Evolutionary conservation across 768 basidiomycete species (phyloP).

Genomic region (Pleurotus tuoliensis): DNA sequence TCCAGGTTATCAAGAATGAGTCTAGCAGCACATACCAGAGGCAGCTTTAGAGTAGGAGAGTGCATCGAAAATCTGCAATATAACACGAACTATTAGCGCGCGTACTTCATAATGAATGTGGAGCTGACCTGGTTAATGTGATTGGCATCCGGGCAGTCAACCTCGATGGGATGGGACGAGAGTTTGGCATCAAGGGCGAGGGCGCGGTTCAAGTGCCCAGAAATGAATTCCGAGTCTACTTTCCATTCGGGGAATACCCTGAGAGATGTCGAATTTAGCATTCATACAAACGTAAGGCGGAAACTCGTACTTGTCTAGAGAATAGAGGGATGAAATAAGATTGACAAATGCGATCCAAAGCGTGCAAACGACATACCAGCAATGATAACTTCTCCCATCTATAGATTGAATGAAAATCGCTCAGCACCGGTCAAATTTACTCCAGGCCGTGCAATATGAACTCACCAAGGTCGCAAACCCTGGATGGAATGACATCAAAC

Average conservation of each 20-base stretch:
- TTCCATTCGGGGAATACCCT: conserved; percentile 86
- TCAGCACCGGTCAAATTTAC: neutral
- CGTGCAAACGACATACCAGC: conserved; percentile 43
- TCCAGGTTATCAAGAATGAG: neutral
- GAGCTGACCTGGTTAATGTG: conserved; percentile 65
- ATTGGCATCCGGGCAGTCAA: conserved; percentile 83
- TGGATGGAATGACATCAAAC: conserved; percentile 18
- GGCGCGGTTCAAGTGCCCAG: conserved; percentile 71
- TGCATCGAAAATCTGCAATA: conserved; percentile 76
- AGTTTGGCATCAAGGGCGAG: conserved; percentile 78
- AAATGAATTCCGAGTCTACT: conserved; percentile 77
- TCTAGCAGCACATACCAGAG: conserved; percentile 43
- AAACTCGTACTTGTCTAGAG: conserved; percentile 48
- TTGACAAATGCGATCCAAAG: neutral
- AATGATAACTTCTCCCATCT: conserved; percentile 89
- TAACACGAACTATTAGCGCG: neutral
- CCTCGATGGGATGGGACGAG: conserved; percentile 92
- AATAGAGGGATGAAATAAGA: neutral
- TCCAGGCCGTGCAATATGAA: conserved; percentile 6
- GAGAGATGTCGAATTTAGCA: conserved; percentile 5
- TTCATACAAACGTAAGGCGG: neutral
- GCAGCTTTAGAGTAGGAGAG: conserved; percentile 85
- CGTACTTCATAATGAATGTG: neutral
- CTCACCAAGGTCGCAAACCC: conserved; percentile 84
- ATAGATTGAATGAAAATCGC: conserved; percentile 5